Base-by-base conservation (phyloP, 2,329 filamentous ascomycete species). In the Botrytis cinerea region DNA sequence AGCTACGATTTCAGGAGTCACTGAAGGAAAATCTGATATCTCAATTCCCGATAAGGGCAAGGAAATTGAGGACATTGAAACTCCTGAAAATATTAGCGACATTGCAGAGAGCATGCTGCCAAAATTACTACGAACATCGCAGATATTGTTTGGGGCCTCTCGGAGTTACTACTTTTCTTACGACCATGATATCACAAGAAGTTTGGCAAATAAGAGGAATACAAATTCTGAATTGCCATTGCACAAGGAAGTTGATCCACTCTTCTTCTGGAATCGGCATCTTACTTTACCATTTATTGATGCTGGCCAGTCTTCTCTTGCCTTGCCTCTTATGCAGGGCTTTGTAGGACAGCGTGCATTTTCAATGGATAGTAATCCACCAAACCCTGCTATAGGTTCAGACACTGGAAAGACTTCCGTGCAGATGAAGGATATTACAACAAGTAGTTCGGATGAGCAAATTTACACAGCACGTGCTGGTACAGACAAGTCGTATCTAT, bases 151-250 rank as follows among this genome's bases (percentile, higher is more conserved):
- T 80, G 91, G 92, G 1, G 88, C 90, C 6, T 94, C 92, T 0
- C 88, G 88, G 75, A 98, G 93, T 81, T 98, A 98, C 82, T 98
- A 92, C 84, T 99, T 95, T 82, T 95, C 95, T 0, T 98, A 99
- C 81, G 96, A 99, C 76, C 88, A 95, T 80, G 95, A 99, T 81
- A 88, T 99, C 69, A 98, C 96, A 0, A 88, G 91, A 73, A 90
- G 88, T 75, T 79, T 90, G 72, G 82, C 83, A 4, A 85, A 81
- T 72, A 80, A 79, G 5, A 81, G 82, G 70, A 81, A 81, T 54
- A 82, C 84, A 78, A 81, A 82, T 62, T 82, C 84, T 22, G 86
- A 87, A 63, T 77, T 88, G 7, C 91, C 94, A 9, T 84, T 97
- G 6, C 88, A 93, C 81, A 89, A 89, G 75, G 86, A 89, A 73